Evolutionary conservation across 768 basidiomycete species (phyloP).

Genomic region (Auricularia sp.): DNA sequence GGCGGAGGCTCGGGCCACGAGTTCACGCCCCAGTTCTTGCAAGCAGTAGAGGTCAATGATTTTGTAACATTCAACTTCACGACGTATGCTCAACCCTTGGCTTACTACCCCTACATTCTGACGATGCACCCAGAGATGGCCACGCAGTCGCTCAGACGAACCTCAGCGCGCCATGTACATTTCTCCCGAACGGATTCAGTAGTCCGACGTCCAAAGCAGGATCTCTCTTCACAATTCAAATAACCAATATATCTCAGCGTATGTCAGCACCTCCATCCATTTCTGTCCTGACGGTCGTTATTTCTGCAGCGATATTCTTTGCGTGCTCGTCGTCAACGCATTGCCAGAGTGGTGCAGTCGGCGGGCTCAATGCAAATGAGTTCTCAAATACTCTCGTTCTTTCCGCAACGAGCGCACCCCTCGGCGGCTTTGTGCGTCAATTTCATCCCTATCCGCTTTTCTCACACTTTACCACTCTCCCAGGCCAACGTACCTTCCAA

Average conservation of each 20-base stretch:
- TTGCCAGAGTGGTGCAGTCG: background rate
- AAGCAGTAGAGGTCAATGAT: background rate
- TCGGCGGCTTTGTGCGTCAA: background rate
- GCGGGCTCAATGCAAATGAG: background rate
- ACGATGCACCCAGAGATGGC: background rate
- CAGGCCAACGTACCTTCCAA: background rate
- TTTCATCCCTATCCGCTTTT: background rate
- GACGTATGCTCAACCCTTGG: background rate
- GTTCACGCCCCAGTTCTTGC: background rate
- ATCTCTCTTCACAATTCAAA: background rate
- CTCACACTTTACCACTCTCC: background rate
- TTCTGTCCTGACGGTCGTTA: background rate
- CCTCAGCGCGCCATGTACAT: background rate
- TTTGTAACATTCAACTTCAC: background rate
- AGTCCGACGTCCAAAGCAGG: too few species aligned
- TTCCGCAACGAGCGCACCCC: background rate
- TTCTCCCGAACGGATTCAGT: too few species aligned
- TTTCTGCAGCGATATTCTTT: background rate
- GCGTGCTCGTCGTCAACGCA: background rate
- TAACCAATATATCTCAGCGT: background rate
- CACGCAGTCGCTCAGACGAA: background rate
- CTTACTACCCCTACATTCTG: background rate
- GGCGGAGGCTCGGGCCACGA: background rate
- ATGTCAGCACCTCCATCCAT: background rate
- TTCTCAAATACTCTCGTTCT: background rate